Percentiles rank a stretch among this genome's conserved stretches.
Conservation (phyloP, 805 yeast genomes). For the Metschnikowia koreensis region DNA sequence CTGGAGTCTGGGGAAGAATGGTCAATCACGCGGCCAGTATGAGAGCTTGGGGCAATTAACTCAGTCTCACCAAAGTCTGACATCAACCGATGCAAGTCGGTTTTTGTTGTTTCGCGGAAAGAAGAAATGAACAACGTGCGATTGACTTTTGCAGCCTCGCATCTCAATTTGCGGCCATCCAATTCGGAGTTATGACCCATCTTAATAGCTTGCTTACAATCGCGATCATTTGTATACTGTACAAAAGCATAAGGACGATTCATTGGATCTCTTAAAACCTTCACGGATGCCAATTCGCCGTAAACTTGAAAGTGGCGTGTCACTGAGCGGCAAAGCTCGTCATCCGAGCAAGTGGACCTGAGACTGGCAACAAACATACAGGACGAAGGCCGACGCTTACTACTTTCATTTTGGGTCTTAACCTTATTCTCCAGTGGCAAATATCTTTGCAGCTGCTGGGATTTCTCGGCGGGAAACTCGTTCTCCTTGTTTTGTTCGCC, state of each 20-base stretch:
- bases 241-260: slow-evolving; percentile 91
- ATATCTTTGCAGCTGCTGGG: not conserved
- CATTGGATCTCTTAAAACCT: slow-evolving; percentile 77
- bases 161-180: slow-evolving; percentile 75
- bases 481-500: slow-evolving; percentile 11
- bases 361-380: slow-evolving; percentile 88
- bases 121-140: slow-evolving; percentile 69
- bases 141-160: slow-evolving; percentile 90
- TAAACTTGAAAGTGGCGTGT: slow-evolving; percentile 64
- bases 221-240: slow-evolving; percentile 70
- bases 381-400: slow-evolving; percentile 56
- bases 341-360: slow-evolving; percentile 63
- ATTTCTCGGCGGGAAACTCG: slow-evolving; percentile 3
- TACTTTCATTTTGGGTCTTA: not conserved
- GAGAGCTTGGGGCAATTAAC: slow-evolving; percentile 47
- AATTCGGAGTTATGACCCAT: slow-evolving; percentile 67
- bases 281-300: slow-evolving; percentile 71
- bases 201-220: slow-evolving; percentile 64
- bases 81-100: slow-evolving; percentile 39
- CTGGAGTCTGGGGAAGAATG: slow-evolving; percentile 16
- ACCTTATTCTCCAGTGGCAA: not conserved
- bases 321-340: slow-evolving; percentile 67
- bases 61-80: slow-evolving; percentile 74
- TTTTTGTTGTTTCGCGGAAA: slow-evolving; percentile 21
- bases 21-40: slow-evolving; percentile 26